A percentile compares a stretch with the other conserved stretches of the same genome.
These are phyloP conservation scores for Penicillium sp. DNA, from an alignment of 2,329 filamentous ascomycete species.

Conservation along the genomic window DNA sequence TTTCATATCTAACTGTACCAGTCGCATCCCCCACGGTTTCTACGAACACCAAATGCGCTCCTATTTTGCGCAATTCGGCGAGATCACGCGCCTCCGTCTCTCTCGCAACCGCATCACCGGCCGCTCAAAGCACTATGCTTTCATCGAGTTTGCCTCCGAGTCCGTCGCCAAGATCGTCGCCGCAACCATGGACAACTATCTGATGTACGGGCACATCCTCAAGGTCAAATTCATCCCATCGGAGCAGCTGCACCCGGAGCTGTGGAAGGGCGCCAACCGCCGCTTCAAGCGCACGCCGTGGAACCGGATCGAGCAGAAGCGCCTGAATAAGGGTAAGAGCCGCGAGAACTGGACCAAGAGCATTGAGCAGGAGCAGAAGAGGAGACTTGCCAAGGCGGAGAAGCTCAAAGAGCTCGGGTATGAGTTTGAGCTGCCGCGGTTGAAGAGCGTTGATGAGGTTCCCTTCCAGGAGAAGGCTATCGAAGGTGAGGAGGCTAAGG, in stretches of 20 bases:
- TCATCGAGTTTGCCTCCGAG: slow-evolving; percentile 79
- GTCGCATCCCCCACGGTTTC: slow-evolving; percentile 90
- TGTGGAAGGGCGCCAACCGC: slow-evolving; percentile 89
- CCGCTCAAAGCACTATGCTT: slow-evolving; percentile 89
- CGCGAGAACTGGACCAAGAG: slow-evolving; percentile 79
- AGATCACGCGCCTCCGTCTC: slow-evolving; percentile 76
- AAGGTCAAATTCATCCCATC: slow-evolving; percentile 80
- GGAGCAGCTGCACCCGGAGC: slow-evolving; percentile 76
- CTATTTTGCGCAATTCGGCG: slow-evolving; percentile 93
- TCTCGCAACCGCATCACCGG: slow-evolving; percentile 93
- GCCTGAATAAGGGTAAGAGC: slow-evolving; percentile 73
- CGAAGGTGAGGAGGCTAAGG: slow-evolving; percentile 38
- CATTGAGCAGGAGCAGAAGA: slow-evolving; percentile 73
- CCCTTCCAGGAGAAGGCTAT: slow-evolving; percentile 47
- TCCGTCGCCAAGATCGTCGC: slow-evolving; percentile 90
- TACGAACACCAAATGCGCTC: slow-evolving; percentile 94
- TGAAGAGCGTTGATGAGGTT: slow-evolving; percentile 68
- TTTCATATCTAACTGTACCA: slow-evolving; percentile 33
- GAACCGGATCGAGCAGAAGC: slow-evolving; percentile 81
- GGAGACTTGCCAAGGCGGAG: slow-evolving; percentile 70
- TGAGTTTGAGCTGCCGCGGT: slow-evolving; percentile 73
- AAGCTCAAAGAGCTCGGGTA: slow-evolving; percentile 83
- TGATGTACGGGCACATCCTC: slow-evolving; percentile 91
- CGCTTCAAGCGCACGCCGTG: slow-evolving; percentile 88
- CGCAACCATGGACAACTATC: slow-evolving; percentile 97